Percentiles rank a stretch among this genome's conserved stretches.
phyloP scores from a whole-genome alignment of 176 grass and related monocot species.

The Tillandsia fasciculata region DNA sequence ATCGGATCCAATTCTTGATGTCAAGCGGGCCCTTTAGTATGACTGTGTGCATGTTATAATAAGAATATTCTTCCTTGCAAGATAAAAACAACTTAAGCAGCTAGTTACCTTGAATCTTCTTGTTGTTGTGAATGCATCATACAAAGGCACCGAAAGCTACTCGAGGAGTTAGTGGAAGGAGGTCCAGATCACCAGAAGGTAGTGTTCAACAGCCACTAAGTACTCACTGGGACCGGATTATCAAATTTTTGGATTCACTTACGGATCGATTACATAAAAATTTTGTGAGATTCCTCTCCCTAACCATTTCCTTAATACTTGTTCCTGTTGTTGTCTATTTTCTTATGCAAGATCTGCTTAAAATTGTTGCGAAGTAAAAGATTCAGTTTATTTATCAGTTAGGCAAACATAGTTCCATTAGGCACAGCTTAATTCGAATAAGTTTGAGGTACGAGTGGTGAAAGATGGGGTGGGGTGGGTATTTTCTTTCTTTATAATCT shows the following conservation, averaged over 20 bases:
- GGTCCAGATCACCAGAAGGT: conserved; percentile 45
- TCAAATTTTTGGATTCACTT: conserved; percentile 79
- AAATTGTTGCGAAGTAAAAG: no score
- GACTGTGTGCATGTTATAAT: neutral
- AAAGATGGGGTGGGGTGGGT: no score
- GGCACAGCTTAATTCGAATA: no score
- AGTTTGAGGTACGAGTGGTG: no score
- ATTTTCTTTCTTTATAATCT: no score
- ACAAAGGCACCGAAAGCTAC: conserved; percentile 79
- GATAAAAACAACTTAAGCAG: conserved; percentile 12
- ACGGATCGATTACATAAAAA: conserved; percentile 66
- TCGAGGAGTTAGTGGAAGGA: conserved; percentile 42
- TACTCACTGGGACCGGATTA: conserved; percentile 72
- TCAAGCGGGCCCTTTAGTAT: neutral
- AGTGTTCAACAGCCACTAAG: conserved; percentile 42
- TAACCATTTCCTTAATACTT: conserved; percentile 7
- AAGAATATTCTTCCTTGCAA: conserved; percentile 16
- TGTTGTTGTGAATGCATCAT: conserved; percentile 17
- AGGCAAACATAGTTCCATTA: no score
- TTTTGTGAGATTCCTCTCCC: conserved; percentile 41
- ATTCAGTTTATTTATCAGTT: no score
- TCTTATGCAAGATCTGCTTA: conserved; percentile 9
- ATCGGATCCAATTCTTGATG: no score
- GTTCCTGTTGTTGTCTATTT: neutral
- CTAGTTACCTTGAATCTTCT: conserved; percentile 10